These are phyloP conservation scores for Bolboschoenus planiculmis DNA, from an alignment of 176 grass and related monocot species.

Conservation along the genomic window DNA sequence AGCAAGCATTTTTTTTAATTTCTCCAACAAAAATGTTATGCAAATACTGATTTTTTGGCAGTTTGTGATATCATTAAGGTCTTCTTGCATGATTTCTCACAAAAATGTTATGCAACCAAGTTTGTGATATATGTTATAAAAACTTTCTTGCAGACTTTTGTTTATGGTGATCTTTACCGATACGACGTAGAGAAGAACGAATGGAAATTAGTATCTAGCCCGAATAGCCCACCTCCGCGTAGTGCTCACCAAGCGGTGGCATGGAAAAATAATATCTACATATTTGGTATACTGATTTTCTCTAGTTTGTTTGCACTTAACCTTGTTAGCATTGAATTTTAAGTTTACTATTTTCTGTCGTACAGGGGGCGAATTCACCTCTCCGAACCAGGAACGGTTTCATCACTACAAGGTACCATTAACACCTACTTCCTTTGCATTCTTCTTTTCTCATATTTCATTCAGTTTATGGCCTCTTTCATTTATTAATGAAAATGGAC, in stretches of 20 bases:
- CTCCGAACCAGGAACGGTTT: constrained; percentile 95
- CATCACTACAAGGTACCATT: constrained; percentile 92
- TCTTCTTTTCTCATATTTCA: constrained; percentile 18
- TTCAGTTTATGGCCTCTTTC: background rate
- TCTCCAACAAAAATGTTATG: background rate
- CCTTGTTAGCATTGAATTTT: background rate
- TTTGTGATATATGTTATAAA: constrained; percentile 4
- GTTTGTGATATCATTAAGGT: background rate
- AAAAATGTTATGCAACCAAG: background rate
- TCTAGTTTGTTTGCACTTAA: constrained; percentile 11
- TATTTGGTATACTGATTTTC: constrained; percentile 67
- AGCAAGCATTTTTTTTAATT: background rate
- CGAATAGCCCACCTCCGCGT: constrained; percentile 92
- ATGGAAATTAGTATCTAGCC: constrained; percentile 94
- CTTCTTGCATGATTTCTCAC: background rate
- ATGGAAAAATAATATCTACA: constrained; percentile 94
- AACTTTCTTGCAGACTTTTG: constrained; percentile 65
- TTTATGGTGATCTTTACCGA: constrained; percentile 97
- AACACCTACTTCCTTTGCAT: background rate
- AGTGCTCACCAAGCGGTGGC: constrained; percentile 93
- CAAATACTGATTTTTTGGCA: background rate
- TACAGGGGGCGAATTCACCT: constrained; percentile 94
- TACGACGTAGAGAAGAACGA: constrained; percentile 97
- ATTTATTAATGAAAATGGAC: background rate
- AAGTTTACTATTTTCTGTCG: background rate